Evolutionary conservation across 805 yeast species (phyloP).

Genomic region (Zygoascus tannicola): DNA sequence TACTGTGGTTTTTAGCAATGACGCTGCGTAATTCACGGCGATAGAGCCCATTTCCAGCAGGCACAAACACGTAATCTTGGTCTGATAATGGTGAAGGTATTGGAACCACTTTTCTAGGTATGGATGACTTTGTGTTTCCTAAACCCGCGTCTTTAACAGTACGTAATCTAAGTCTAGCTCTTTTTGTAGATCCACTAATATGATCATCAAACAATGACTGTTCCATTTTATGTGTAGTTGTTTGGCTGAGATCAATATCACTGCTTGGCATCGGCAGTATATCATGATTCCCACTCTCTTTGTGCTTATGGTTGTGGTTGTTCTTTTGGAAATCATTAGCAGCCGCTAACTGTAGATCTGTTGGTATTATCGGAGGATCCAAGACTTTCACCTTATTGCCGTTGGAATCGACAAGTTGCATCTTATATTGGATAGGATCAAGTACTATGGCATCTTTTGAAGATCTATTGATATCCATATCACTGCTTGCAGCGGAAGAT

Average conservation of each 20-base stretch:
- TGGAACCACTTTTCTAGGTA: not conserved
- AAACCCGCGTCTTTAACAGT: not conserved
- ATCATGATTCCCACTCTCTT: not conserved
- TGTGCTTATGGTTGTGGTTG: not conserved
- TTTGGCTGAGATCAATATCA: no score
- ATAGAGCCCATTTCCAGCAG: conserved; percentile 28
- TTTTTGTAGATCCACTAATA: not conserved
- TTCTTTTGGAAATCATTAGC: not conserved
- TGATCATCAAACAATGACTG: not conserved
- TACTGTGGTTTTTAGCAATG: not conserved
- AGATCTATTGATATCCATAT: not conserved
- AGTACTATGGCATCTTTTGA: conserved; percentile 11
- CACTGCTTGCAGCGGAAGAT: conserved; percentile 6
- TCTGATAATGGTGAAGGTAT: conserved; percentile 5
- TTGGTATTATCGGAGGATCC: conserved; percentile 6
- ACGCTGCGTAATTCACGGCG: conserved; percentile 18
- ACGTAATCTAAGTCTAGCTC: conserved; percentile 8
- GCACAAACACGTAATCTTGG: conserved; percentile 23
- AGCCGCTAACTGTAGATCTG: not conserved
- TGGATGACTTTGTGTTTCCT: not conserved
- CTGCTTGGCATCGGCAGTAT: no score
- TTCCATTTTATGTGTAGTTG: not conserved
- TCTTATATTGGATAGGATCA: conserved; percentile 17
- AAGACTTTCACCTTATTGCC: conserved; percentile 17
- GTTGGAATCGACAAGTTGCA: conserved; percentile 18